phyloP scores from a whole-genome alignment of 106 monocot species.

The Acanthochlamys bracteata region DNA sequence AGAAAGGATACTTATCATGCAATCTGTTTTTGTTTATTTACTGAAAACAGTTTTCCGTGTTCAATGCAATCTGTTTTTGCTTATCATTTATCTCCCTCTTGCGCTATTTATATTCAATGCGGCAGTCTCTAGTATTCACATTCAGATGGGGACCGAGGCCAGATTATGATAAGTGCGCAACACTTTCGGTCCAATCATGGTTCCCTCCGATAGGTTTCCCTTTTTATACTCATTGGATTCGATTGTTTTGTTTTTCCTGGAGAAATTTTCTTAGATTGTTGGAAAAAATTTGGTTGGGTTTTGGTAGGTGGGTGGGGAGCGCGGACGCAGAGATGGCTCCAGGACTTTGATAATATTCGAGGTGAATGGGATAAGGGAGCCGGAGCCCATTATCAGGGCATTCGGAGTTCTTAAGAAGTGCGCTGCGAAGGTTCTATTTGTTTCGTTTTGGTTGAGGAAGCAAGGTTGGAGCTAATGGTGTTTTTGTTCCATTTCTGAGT shows the following conservation, averaged over 20 bases:
- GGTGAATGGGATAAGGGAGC: conserved; percentile 79
- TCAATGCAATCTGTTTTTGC: too few species aligned
- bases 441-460: too few species aligned
- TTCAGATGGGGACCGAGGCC: conserved; percentile 41
- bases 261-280: too few species aligned
- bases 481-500: too few species aligned
- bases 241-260: neutral
- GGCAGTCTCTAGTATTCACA: too few species aligned
- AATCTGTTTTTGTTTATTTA: too few species aligned
- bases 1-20: too few species aligned
- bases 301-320: conserved; percentile 53
- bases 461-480: too few species aligned
- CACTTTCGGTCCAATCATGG: conserved; percentile 71
- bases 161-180: conserved; percentile 76
- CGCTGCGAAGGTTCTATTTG: conserved; percentile 60
- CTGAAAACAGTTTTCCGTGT: too few species aligned
- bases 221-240: neutral
- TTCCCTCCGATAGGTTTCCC: conserved; percentile 68
- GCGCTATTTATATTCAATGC: too few species aligned
- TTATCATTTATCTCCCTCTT: too few species aligned
- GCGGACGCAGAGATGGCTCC: conserved; percentile 93
- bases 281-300: too few species aligned
- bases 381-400: conserved; percentile 74
- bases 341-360: conserved; percentile 94
- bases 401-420: conserved; percentile 94